Evolutionary conservation across 768 basidiomycete species (phyloP).

Genomic region (Paxillus ammoniavirescens): DNA sequence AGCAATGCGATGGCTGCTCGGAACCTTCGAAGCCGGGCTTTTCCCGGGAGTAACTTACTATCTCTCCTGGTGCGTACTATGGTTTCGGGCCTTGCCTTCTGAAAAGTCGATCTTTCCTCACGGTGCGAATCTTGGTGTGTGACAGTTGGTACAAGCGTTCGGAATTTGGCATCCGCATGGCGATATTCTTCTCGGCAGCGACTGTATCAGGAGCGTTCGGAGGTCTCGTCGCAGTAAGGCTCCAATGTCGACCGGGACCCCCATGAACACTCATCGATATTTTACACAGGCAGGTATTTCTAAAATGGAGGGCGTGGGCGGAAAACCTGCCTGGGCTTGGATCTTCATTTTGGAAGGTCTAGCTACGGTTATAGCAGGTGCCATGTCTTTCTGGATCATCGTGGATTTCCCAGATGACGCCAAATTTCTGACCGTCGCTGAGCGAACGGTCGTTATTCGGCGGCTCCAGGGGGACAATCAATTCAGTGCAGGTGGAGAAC

Average conservation of each 20-base stretch:
- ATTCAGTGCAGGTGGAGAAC: constrained; percentile 72
- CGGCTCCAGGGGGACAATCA: constrained; percentile 66
- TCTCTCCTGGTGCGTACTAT: constrained; percentile 58
- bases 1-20: constrained; percentile 74
- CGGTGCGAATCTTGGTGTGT: constrained; percentile 14
- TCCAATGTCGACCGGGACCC: neutral
- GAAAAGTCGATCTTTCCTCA: constrained; percentile 32
- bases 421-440: constrained; percentile 69
- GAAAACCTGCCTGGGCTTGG: constrained; percentile 67
- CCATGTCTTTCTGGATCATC: constrained; percentile 70
- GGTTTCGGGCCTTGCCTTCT: constrained; percentile 2
- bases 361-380: constrained; percentile 63
- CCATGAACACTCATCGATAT: neutral
- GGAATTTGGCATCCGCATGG: constrained; percentile 67
- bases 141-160: constrained; percentile 64
- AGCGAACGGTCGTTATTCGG: constrained; percentile 63
- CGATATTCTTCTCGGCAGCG: constrained; percentile 75
- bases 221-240: constrained; percentile 63
- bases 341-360: constrained; percentile 78
- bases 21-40: constrained; percentile 59
- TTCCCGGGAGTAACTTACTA: constrained; percentile 59
- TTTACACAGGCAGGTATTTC: constrained; percentile 52
- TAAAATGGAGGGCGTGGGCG: constrained; percentile 69
- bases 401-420: constrained; percentile 85
- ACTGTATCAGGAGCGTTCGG: constrained; percentile 84